phyloP scores from a whole-genome alignment of 768 basidiomycete species.

The Leccinum subtestaceum region DNA sequence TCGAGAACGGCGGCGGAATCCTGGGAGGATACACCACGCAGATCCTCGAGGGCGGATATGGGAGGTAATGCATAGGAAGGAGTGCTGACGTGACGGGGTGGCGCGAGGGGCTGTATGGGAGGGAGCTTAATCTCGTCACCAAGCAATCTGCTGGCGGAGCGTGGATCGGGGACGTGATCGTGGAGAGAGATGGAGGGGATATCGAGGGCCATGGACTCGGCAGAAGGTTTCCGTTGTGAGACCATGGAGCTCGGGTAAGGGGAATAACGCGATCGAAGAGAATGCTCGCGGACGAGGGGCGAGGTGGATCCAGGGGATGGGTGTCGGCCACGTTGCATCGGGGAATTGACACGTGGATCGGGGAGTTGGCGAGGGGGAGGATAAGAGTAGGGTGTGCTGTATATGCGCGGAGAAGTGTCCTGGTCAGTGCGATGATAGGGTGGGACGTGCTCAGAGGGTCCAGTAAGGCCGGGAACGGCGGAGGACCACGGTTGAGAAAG shows the following conservation, averaged over 20 bases:
- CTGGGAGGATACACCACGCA: slow-evolving; percentile 46
- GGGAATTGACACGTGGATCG: slow-evolving; percentile 28
- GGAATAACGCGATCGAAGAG: slow-evolving; percentile 37
- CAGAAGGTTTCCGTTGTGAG: slow-evolving; percentile 25
- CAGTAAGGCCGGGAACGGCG: slow-evolving; percentile 37
- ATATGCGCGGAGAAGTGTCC: slow-evolving; percentile 23
- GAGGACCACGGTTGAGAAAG: slow-evolving; percentile 48
- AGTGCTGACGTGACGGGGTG: slow-evolving; percentile 27
- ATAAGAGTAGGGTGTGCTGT: slow-evolving; percentile 30
- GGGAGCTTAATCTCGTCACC: slow-evolving; percentile 40
- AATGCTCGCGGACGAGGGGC: slow-evolving; percentile 24
- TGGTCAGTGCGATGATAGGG: slow-evolving; percentile 28
- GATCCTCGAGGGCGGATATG: slow-evolving; percentile 65
- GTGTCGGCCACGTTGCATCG: slow-evolving; percentile 31
- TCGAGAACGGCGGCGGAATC: slow-evolving; percentile 68
- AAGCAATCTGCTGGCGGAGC: slow-evolving; percentile 22
- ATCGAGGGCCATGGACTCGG: slow-evolving; percentile 32
- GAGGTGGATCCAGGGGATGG: slow-evolving; percentile 27
- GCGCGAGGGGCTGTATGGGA: slow-evolving; percentile 39
- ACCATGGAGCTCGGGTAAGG: slow-evolving; percentile 41
- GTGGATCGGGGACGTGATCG: slow-evolving; percentile 28
- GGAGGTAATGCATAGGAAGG: slow-evolving; percentile 60
- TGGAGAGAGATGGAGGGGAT: slow-evolving; percentile 36
- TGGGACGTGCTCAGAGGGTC: slow-evolving; percentile 20
- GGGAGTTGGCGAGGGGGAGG: slow-evolving; percentile 28